phyloP scores from a whole-genome alignment of 208 protist species.

The Leishmania arabica region DNA sequence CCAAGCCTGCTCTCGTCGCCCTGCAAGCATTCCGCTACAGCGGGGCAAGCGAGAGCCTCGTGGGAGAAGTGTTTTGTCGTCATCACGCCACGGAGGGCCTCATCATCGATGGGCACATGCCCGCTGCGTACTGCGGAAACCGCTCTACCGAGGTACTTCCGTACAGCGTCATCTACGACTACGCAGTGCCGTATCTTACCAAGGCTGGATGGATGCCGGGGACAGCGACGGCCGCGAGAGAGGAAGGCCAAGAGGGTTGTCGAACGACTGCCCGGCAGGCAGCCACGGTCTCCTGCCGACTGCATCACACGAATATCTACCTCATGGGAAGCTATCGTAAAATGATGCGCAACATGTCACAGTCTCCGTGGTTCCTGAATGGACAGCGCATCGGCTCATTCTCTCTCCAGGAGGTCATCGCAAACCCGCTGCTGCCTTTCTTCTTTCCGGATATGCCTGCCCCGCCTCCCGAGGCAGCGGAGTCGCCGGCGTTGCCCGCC shows the following conservation, averaged over 20 bases:
- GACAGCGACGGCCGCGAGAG: not conserved
- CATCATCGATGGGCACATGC: slow-evolving; percentile 44
- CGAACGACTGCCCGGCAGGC: slow-evolving; percentile 28
- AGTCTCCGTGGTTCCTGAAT: slow-evolving; percentile 88
- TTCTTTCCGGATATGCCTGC: slow-evolving; percentile 74
- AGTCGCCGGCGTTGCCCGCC: not conserved
- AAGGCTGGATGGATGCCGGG: slow-evolving; percentile 37
- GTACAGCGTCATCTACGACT: slow-evolving; percentile 78
- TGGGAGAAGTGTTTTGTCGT: slow-evolving; percentile 69
- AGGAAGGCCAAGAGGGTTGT: not conserved
- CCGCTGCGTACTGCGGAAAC: slow-evolving; percentile 73
- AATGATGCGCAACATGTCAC: slow-evolving; percentile 81
- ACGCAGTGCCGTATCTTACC: slow-evolving; percentile 67
- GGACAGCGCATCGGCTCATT: slow-evolving; percentile 75
- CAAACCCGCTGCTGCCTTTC: slow-evolving; percentile 71
- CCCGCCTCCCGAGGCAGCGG: slow-evolving; percentile 26
- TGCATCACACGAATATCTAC: slow-evolving; percentile 81
- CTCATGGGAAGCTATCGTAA: slow-evolving; percentile 88
- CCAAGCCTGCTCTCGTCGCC: slow-evolving; percentile 11
- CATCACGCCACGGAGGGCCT: slow-evolving; percentile 64
- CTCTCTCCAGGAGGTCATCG: slow-evolving; percentile 88
- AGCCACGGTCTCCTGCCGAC: slow-evolving; percentile 42
- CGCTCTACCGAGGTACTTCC: slow-evolving; percentile 59
- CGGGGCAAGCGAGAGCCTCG: slow-evolving; percentile 51
- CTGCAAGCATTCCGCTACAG: slow-evolving; percentile 73